Conservation (phyloP, 768 basidiomycete genomes). For the Tylopilus rubrobrunneus region DNA sequence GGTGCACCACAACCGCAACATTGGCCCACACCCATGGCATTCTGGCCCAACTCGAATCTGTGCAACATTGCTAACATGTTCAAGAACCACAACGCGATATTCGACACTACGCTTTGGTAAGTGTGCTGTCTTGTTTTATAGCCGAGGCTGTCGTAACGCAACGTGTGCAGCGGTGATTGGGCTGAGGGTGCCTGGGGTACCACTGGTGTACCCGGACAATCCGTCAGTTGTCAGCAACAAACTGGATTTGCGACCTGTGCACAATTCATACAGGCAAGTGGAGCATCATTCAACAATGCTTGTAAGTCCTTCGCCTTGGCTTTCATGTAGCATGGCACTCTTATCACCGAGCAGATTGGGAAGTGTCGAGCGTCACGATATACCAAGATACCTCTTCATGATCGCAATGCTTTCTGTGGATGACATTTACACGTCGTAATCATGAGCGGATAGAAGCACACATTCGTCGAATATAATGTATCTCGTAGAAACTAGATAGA, state of each 20-base stretch:
- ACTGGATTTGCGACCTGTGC: slow-evolving; percentile 83
- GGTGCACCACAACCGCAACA: slow-evolving; percentile 65
- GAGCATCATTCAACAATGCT: slow-evolving; percentile 67
- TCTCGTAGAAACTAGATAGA: slow-evolving; percentile 20
- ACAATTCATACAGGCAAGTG: slow-evolving; percentile 70
- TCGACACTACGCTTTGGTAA: slow-evolving; percentile 84
- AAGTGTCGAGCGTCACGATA: slow-evolving; percentile 70
- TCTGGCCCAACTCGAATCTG: slow-evolving; percentile 62
- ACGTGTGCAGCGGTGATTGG: slow-evolving; percentile 73
- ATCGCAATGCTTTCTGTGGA: slow-evolving; percentile 3
- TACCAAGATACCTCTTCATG: slow-evolving; percentile 46
- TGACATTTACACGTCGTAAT: slow-evolving; percentile 1
- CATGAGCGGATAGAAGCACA: slow-evolving; percentile 12
- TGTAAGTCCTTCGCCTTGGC: slow-evolving; percentile 49
- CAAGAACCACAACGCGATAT: slow-evolving; percentile 69
- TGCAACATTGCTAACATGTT: slow-evolving; percentile 83
- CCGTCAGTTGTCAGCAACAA: slow-evolving; percentile 75
- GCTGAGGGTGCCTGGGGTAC: slow-evolving; percentile 73
- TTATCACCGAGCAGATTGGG: slow-evolving; percentile 58
- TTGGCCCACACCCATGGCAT: slow-evolving; percentile 79
- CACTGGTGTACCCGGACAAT: slow-evolving; percentile 78
- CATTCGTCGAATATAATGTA: slow-evolving; percentile 11
- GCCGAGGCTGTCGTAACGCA: slow-evolving; percentile 2
- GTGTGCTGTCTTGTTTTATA: slow-evolving; percentile 5
- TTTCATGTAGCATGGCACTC: slow-evolving; percentile 1